Base-by-base conservation (phyloP, 176 grass and related monocot species). In the Bromus sterilis region DNA sequence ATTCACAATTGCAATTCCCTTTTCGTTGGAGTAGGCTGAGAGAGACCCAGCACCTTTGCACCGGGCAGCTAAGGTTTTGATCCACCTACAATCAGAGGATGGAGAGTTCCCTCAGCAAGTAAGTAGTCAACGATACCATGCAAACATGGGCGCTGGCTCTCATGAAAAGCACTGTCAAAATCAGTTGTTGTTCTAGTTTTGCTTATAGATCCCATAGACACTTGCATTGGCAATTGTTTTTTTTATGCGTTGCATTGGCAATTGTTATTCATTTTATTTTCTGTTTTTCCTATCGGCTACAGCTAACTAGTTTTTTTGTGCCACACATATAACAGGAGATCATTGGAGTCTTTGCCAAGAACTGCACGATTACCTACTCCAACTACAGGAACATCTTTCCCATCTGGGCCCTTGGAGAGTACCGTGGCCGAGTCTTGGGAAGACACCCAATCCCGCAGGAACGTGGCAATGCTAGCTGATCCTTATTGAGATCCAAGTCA, bases 101-200 rank as follows among this genome's bases (percentile, higher is more conserved):
- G 94, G 89, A 35, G 94, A 97, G 56, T 97, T 97, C 75, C 89
- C 94, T 75, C 94, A 97, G 66, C 94, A 97, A 79, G 94, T 97
- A 93, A 81, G 87, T 86, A 39, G 31, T 43, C 64, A 5, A 29
- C 1, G 32, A 76, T n/a, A 30, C n/a, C n/a, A 42, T 75, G 12
- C 23, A 4, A 2, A 10, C 16, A 20, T n/a, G n/a, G n/a, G n/a
- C n/a, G n/a, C n/a, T n/a, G n/a, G n/a, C 30, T 66, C 29, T 46
- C 35, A 30, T 44, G 3, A 6, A 2, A 61, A 16, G 1, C 2
- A 30, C 29, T 7, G 13, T 7, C 57, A 29, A 29, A 60, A 60
- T 14, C 4, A 13, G 58, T 13, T 58, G 24, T 11, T 58, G 21
- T 11, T 33, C 15, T 55, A 44, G 61, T 2, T 14, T 77, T 77